Evolutionary conservation across 257 asterid species (phyloP).

Genomic region (Solanum dulcamara): DNA sequence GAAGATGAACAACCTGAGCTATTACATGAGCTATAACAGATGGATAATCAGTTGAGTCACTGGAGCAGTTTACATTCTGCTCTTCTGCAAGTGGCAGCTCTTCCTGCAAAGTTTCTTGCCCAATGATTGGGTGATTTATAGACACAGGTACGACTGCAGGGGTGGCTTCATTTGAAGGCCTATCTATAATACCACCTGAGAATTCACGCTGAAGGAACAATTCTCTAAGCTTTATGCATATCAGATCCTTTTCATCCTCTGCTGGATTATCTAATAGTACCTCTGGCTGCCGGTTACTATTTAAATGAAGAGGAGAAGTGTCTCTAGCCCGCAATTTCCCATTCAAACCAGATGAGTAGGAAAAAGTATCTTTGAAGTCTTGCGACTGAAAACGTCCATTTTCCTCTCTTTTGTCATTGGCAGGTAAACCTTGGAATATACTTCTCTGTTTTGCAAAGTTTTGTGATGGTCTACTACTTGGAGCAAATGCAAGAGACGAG

Average conservation of each 20-base stretch:
- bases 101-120: constrained; percentile 17
- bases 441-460: constrained; percentile 10
- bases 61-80: constrained; percentile 14
- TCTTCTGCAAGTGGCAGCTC: constrained; percentile 16
- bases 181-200: constrained; percentile 14
- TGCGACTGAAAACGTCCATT: constrained; percentile 19
- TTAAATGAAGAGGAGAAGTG: constrained; percentile 12
- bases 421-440: constrained; percentile 3
- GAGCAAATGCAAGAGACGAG: constrained; percentile 31
- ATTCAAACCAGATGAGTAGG: constrained; percentile 15
- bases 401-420: constrained; percentile 20
- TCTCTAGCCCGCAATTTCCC: constrained; percentile 20
- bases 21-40: constrained; percentile 27
- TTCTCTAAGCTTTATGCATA: constrained; percentile 47
- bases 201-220: constrained; percentile 14
- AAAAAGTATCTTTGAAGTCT: constrained; percentile 9
- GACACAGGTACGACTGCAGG: constrained; percentile 14
- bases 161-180: constrained; percentile 15
- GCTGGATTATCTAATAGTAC: constrained; percentile 11
- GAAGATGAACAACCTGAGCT: constrained; percentile 39
- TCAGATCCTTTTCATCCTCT: constrained; percentile 32
- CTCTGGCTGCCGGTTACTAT: constrained; percentile 19
- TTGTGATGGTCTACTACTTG: constrained; percentile 21
- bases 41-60: constrained; percentile 25
- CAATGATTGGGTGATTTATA: constrained; percentile 17